Evolutionary conservation across 2,329 filamentous ascomycete genomes (phyloP).

Genomic region (Delphinella strobiligena): DNA sequence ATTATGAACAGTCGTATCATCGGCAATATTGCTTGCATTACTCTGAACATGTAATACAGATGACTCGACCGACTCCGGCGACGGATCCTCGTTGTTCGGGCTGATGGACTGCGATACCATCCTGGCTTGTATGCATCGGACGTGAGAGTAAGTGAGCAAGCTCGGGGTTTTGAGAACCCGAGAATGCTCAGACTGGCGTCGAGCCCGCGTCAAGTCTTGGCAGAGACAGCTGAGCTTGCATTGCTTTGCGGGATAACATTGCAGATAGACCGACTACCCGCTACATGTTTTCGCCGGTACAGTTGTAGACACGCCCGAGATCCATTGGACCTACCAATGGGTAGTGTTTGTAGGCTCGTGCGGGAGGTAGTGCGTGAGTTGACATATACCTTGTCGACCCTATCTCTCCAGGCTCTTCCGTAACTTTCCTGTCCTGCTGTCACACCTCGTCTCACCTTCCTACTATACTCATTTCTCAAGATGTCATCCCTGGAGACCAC

Average conservation of each 20-base stretch:
- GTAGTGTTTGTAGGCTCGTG: not conserved
- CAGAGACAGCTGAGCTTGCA: not conserved
- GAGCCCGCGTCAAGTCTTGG: not conserved
- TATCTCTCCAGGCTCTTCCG: not conserved
- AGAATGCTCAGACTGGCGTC: conserved; percentile 1
- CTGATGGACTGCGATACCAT: conserved; percentile 8
- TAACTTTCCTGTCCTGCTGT: not conserved
- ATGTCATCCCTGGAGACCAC: conserved; percentile 17
- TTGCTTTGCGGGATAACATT: conserved; percentile 3
- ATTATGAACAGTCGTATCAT: conserved; percentile 13
- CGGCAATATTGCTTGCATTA: conserved; percentile 9
- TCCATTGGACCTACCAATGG: not conserved
- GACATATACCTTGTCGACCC: not conserved
- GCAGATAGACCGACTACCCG: conserved; percentile 4
- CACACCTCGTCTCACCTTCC: conserved; percentile 7
- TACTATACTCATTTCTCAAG: conserved; percentile 7
- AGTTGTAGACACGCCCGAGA: not conserved
- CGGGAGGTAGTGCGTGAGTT: not conserved
- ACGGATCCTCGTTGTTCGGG: conserved; percentile 6
- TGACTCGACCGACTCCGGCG: conserved; percentile 2
- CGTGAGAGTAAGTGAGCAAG: not conserved
- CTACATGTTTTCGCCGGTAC: conserved; percentile 7
- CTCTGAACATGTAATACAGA: not conserved
- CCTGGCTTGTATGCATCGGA: too few species aligned
- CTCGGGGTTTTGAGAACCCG: conserved; percentile 8